Evolutionary conservation across 2,329 filamentous ascomycete species (phyloP), one percentile per base, ranked within the genome.

Genomic region (Trichoderma harzianum): DNA sequence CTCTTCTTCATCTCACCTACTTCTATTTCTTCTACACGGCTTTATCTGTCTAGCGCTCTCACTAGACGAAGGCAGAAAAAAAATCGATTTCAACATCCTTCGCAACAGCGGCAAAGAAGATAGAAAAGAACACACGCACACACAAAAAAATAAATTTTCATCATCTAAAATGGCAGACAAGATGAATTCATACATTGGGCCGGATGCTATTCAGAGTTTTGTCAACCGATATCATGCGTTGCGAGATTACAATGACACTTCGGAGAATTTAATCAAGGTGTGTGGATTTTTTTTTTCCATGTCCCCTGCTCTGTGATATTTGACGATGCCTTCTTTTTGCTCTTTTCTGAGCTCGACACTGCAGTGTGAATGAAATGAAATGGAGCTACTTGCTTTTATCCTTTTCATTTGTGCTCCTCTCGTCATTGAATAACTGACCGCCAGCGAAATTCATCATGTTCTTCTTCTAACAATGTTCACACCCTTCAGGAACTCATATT

Each of bases 211-310:
- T 57, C 78, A 83, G 78, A 82, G 84, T 61, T 87, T 88, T 75
- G 77, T 86, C 73, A 78, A 82, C 62, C 82, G 86, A 10, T 88
- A 84, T 75, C 82, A 84, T 32, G 75, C 78, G 47, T 78, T 87
- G 60, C 83, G 84, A 72, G 65, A 75, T 5, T 82, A 84, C 47
- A 80, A 82, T 63, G 81, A 84, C 47, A 79, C 76, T 16, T 83
- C 78, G 57, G 82, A 86, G 70, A 77, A 81, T 55, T 77, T 88
- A 73, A 83, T 88, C 70, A 84, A 85, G 81, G 86, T 86, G 77
- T 55, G 80, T 76, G 39, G 39, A 43, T 43, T 43, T 43, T 26
- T 57, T 26, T 55, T 1, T 51, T 51, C 39, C 10, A 43, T 1
- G 39, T 8, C 39, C 39, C 39, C 16, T 51, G 43, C 21, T 53